Evolutionary conservation across 306 rosid genomes (phyloP).

Genomic region (Cicer judaicum): DNA sequence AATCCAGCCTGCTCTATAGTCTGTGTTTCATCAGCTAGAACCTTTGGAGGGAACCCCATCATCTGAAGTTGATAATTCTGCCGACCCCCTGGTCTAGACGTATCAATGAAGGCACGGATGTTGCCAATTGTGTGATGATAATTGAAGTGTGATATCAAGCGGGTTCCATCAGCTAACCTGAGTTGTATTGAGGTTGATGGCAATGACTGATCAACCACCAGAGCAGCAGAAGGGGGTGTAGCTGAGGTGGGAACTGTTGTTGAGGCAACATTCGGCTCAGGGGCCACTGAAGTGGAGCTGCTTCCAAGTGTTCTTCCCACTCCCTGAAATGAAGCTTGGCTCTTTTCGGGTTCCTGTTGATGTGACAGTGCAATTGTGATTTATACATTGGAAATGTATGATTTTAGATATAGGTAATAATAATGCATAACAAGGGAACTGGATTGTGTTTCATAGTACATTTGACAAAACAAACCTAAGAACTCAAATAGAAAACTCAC

Average conservation of each 20-base stretch:
- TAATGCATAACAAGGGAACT: neutral
- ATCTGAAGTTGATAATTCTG: conserved; percentile 79
- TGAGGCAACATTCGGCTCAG: conserved; percentile 52
- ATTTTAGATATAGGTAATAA: conserved; percentile 21
- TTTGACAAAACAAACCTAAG: conserved; percentile 36
- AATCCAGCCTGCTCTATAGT: conserved; percentile 89
- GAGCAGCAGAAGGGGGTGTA: conserved; percentile 50
- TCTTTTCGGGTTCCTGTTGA: conserved; percentile 79
- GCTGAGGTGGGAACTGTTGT: conserved; percentile 50
- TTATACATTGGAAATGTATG: neutral
- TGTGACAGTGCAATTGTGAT: conserved; percentile 18
- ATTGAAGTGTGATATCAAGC: conserved; percentile 76
- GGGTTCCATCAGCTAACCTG: conserved; percentile 92
- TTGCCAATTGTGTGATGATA: conserved; percentile 65
- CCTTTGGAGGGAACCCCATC: conserved; percentile 95
- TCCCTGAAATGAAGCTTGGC: conserved; percentile 75
- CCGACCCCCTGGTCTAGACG: conserved; percentile 69
- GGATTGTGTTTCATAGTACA: neutral
- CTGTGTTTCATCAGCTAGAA: conserved; percentile 67
- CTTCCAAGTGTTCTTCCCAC: conserved; percentile 94
- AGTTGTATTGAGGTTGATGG: conserved; percentile 87
- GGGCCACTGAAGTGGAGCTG: conserved; percentile 63
- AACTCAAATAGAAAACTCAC: conserved; percentile 62
- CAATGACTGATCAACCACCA: conserved; percentile 74
- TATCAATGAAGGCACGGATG: conserved; percentile 74